Evolutionary conservation across 768 basidiomycete genomes (phyloP), one percentile per base, ranked within the genome.

Genomic region (Tephrocybe sp.): DNA sequence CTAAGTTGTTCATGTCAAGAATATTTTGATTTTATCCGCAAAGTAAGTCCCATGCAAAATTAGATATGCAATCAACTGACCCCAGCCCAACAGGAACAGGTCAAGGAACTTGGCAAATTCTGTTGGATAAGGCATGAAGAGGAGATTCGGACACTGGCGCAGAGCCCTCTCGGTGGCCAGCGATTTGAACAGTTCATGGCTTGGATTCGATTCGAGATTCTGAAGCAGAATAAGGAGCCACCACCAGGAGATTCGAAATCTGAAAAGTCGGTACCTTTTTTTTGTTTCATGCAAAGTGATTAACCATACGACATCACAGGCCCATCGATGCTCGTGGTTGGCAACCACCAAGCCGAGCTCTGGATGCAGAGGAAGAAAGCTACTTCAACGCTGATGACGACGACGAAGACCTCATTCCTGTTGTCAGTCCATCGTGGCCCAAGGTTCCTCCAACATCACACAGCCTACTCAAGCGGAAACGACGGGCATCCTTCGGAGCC

Each of bases 1-100:
- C 73, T 99, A 47, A 90, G 87, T 59, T 94, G 93, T 59, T 91
- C 94, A 31, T 97, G 93, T 73, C 87, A 97, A 65, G 97, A 98
- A 65, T 88, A 90, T 55, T 94, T 98, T 60, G 97, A 99, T 59
- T 79, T 82, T 57, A 88, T 98, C 67, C 84, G 93, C 47, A 79
- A 83, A 71, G 94, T 94, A 54, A 16, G n/a, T 9, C 31, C 47
- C 24, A 7, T 29, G n/a, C n/a, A n/a, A n/a, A n/a, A n/a, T n/a
- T n/a, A n/a, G n/a, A n/a, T n/a, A n/a, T n/a, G n/a, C 9, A 22
- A 15, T 24, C 42, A 38, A 50, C 33, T 40, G 22, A 21, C 16
- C 29, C 13, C 44, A 9, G 4, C 21, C 16, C 8, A 34, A 16
- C 52, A 94, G 89, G 91, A 94, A 61, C 95, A 95, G 64, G 73